These are phyloP conservation scores for Cyberlindnera xylosilytica DNA, from an alignment of 805 yeast genomes.

Conservation along the genomic window DNA sequence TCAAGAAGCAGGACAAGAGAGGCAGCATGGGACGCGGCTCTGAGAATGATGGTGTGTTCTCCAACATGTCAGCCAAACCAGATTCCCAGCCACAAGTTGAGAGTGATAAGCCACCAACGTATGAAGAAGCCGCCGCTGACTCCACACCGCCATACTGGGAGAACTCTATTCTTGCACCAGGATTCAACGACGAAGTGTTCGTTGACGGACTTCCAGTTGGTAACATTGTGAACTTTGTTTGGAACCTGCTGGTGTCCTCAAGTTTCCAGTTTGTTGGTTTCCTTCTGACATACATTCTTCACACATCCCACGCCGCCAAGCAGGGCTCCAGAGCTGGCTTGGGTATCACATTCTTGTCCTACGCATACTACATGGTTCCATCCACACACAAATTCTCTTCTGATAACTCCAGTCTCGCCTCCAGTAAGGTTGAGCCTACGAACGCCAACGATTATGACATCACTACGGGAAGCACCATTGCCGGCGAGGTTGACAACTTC, in stretches of 20 bases:
- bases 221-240: conserved; percentile 76
- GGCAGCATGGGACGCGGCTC: conserved; percentile 30
- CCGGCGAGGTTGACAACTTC: conserved; percentile 27
- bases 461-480: conserved; percentile 25
- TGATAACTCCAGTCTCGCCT: conserved; percentile 20
- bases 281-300: conserved; percentile 81
- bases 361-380: conserved; percentile 60
- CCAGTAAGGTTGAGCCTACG: conserved; percentile 45
- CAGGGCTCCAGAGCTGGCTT: conserved; percentile 93
- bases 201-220: conserved; percentile 97
- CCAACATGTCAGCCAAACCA: conserved; percentile 89
- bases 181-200: conserved; percentile 77
- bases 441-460: conserved; percentile 59
- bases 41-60: conserved; percentile 83
- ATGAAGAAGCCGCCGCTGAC: conserved; percentile 94
- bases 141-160: conserved; percentile 98
- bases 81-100: conserved; percentile 36
- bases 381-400: conserved; percentile 29
- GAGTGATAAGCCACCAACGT: conserved; percentile 72
- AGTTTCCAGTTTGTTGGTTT: conserved; percentile 94
- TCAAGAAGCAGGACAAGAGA: conserved; percentile 21
- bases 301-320: conserved; percentile 95
- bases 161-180: conserved; percentile 75
- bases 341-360: conserved; percentile 76
- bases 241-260: conserved; percentile 88